Conservation (phyloP, 129 eudicot species). For the Dittrichia graveolens region DNA sequence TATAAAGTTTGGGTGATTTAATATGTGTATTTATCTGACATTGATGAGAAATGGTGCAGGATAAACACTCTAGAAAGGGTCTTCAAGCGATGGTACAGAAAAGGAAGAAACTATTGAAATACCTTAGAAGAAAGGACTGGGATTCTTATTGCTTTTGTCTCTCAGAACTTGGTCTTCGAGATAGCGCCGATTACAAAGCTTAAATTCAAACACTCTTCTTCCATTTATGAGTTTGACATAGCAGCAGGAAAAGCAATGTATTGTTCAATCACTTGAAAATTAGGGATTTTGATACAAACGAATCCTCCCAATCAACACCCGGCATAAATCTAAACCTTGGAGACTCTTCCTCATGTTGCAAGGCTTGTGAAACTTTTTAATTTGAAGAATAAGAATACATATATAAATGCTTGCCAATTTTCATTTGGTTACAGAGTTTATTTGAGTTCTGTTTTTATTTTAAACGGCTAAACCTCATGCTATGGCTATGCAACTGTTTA, state of each 20-base stretch:
- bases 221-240: background rate
- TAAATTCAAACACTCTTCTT: conserved; percentile 26
- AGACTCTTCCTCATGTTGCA: background rate
- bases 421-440: too few species aligned
- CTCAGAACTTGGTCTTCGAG: conserved; percentile 89
- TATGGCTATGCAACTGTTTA: too few species aligned
- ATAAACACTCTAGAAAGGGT: conserved; percentile 86
- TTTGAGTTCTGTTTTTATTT: too few species aligned
- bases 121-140: conserved; percentile 88
- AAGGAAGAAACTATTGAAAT: conserved; percentile 84
- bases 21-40: background rate
- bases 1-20: background rate
- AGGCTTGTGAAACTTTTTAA: too few species aligned
- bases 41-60: conserved; percentile 45
- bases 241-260: background rate
- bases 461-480: too few species aligned
- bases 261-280: background rate
- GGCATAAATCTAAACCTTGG: background rate
- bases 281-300: background rate
- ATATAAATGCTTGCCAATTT: too few species aligned
- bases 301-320: too few species aligned
- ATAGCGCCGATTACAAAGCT: conserved; percentile 66
- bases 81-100: conserved; percentile 79
- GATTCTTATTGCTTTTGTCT: conserved; percentile 91
- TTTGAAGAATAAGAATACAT: too few species aligned